Base-by-base conservation (phyloP, 495 filamentous ascomycete species). In the Aspergillus indologenus region DNA sequence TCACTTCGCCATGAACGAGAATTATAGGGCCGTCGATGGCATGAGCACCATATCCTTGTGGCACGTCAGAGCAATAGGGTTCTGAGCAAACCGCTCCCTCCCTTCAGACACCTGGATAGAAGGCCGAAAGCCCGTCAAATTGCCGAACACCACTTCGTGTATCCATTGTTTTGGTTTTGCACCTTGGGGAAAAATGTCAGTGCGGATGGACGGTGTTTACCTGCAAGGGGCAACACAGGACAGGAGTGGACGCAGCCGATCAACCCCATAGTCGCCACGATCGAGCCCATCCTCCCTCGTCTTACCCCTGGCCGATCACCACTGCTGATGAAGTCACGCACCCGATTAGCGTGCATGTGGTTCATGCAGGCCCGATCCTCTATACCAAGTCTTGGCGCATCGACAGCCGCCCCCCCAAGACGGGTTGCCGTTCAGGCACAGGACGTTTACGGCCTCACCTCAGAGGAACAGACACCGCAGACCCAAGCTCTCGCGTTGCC, bases 171-270 rank as follows among this genome's bases (percentile, higher is more conserved):
- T 40, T 40, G 34, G 12, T 40, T 8, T 15, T 15, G 4, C 26
- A 29, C 7, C 5, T 14, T 15, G 12, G 12, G 34, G 34, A 40
- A 40, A 40, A 40, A 40, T 40, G 34, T 40, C 34, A 40, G 34
- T 40, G 5, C 12, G 48, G 43, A 47, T 43, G 23, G 12, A n/a
- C 11, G 43, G 14, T 56, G 42, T 45, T 55, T 23, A 44, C 34
- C 54, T 56, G 54, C 43, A 56, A 56, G 54, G 54, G 54, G 44
- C 23, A 48, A 11, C 26, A 5, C 24, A 34, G 23, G 12, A 18
- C 19, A 40, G 43, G 44, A 45, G 18, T 21, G 24, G 4, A 14
- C 23, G 34, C n/a, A 48, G 14, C 17, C 4, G 23, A 29, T 24
- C 18, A 26, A 24, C 15, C 20, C n/a, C 9, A 9, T 9, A 29